Conservation (phyloP, 352 stramenopile species). For the Pythium coloratum region DNA sequence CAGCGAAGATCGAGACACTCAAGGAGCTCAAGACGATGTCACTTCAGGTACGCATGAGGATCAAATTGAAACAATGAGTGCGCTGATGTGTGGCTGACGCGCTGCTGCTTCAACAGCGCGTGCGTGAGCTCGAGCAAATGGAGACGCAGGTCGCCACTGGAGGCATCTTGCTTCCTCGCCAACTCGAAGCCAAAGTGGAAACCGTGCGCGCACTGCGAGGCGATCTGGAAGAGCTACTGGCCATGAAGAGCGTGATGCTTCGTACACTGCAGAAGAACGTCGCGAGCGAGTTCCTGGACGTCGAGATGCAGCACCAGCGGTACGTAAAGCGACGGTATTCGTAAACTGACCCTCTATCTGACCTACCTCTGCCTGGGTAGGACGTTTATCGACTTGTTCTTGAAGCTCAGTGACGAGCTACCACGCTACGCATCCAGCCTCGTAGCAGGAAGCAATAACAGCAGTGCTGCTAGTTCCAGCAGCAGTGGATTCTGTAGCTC, state of each 20-base stretch:
- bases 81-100: background rate
- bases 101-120: conserved; percentile 23
- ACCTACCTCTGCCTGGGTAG: conserved; percentile 8
- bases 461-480: background rate
- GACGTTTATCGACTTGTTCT: conserved; percentile 53
- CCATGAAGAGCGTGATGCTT: conserved; percentile 42
- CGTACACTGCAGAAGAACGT: conserved; percentile 38
- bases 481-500: background rate
- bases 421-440: conserved; percentile 26
- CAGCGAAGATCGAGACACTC: conserved; percentile 27
- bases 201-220: conserved; percentile 24
- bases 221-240: conserved; percentile 34
- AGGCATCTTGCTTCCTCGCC: conserved; percentile 28
- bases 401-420: conserved; percentile 45
- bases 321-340: conserved; percentile 2
- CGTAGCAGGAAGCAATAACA: background rate
- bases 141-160: conserved; percentile 31
- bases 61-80: background rate
- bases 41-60: conserved; percentile 19
- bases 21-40: conserved; percentile 23
- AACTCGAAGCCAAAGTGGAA: conserved; percentile 32
- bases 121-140: conserved; percentile 39
- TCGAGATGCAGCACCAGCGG: conserved; percentile 49
- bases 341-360: background rate
- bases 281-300: conserved; percentile 33